Evolutionary conservation across 108 stramenopile genomes (phyloP), one percentile per base, ranked within the genome.

Genomic region (Skeletonema marinoi): DNA sequence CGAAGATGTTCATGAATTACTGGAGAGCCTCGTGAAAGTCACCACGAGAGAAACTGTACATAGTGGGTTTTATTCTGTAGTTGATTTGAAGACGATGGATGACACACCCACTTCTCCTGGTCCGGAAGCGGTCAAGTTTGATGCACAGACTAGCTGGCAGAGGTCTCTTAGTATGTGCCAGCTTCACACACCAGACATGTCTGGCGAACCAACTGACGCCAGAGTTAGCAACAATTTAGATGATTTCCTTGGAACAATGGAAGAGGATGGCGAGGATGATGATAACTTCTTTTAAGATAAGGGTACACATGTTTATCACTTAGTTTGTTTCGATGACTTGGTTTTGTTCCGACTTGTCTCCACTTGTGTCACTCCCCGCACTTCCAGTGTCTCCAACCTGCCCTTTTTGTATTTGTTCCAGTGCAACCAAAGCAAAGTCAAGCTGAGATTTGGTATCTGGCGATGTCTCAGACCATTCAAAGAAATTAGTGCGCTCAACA

Each of bases 1-100:
- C 6, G 88, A 88, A 32, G 95, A 93, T 68, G 98, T 98, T 7
- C 86, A 94, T 50, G 97, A 98, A 73, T 81, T 99, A 31, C 79
- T 98, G 60, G 81, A 93, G 32, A 87, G 86, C 21, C 82, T 99
- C 29, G 86, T 86, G 31, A 92, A 92, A 73, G 88, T 94, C n/a
- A 81, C 78, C 8, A 88, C 89, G 21, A 67, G 93, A 77, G 93
- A 89, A 66, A 81, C 73, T 54, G 68, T 75, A 19, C 88, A 87
- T 16, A 81, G 71, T 66, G 80, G 80, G 42, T 92, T 74, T 68
- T 89, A 88, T 66, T 94, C 93, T 25, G 73, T 88, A 1, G 86
- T 89, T 10, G 91, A 94, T 74, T 76, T 94, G 69, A 81, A 82
- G 25, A 74, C 67, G 60, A 71, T 83, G 56, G 46, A 81, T 21